Evolutionary conservation across 768 basidiomycete species (phyloP).

Genomic region (Lentinus tigrinus): DNA sequence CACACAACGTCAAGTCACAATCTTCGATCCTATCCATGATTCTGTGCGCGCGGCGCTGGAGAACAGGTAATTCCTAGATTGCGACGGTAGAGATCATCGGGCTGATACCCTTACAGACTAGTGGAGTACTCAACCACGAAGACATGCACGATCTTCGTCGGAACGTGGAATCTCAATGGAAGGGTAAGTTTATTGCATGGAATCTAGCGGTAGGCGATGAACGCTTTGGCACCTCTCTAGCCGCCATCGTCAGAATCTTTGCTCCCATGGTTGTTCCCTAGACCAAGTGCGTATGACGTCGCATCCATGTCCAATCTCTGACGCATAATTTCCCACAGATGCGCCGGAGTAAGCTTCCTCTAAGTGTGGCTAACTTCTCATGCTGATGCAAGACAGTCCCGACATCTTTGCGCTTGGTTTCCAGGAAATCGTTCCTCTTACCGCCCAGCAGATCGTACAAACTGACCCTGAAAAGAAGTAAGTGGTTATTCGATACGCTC

Average conservation of each 20-base stretch:
- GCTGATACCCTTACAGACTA: conserved; percentile 40
- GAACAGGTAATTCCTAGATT: conserved; percentile 49
- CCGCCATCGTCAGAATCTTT: conserved; percentile 82
- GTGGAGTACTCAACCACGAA: conserved; percentile 82
- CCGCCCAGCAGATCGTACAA: conserved; percentile 96
- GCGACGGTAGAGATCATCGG: not conserved
- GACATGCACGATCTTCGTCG: conserved; percentile 73
- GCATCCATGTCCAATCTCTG: not conserved
- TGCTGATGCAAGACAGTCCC: conserved; percentile 46
- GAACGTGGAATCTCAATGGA: conserved; percentile 97
- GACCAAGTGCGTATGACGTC: conserved; percentile 53
- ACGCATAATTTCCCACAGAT: conserved; percentile 21
- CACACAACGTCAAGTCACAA: conserved; percentile 81
- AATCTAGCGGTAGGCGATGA: not conserved
- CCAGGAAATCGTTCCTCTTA: conserved; percentile 96
- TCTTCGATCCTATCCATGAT: conserved; percentile 94
- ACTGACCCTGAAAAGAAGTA: conserved; percentile 94
- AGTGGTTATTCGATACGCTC: not conserved
- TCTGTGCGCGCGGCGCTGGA: conserved; percentile 71
- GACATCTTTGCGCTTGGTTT: conserved; percentile 91
- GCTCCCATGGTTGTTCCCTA: conserved; percentile 88
- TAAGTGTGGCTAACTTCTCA: not conserved
- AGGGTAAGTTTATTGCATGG: conserved; percentile 45
- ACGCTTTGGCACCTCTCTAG: conserved; percentile 34
- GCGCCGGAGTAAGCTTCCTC: conserved; percentile 47